Base-by-base conservation (phyloP, 2,329 filamentous ascomycete genomes). In the Phaeosphaeriaceae sp. region DNA sequence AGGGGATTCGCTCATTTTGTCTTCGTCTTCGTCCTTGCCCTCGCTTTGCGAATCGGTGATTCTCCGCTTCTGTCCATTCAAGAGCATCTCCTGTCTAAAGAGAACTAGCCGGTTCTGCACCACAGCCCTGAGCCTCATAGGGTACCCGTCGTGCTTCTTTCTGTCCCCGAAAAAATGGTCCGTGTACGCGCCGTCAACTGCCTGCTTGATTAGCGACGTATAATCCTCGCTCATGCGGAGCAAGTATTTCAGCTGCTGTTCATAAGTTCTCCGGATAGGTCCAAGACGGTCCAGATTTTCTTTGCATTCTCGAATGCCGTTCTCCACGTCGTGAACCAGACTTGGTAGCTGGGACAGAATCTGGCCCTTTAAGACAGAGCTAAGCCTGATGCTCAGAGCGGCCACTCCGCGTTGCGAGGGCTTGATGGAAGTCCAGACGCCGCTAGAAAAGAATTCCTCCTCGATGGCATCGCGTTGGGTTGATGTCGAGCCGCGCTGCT, bases 201-300 rank as follows among this genome's bases (percentile, higher is more conserved):
- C 81, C 1, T 78, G 78, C 56, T 75, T 80, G 15, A 82, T 67
- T 1, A 88, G 71, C 3, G 57, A 63, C 1, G 78, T 76, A 51
- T 84, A 86, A 0, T 53, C 52, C 0, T 64, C 48, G 80, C 75
- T 64, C 80, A 82, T 20, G 81, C 71, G 62, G 7, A 84, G 65
- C 1, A 88, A 73, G 48, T 83, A 83, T 0, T 71, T 67, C 0
- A 76, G 79, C 54, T 88, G 85, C 53, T 88, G 80, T 1, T 76
- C 58, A 0, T 76, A 17, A 0, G 79, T 84, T 1, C 66, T 70
- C 10, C 85, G 76, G 1, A 81, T 71, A 2, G 76, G 67, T 0
- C 88, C 87, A 0, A 90, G 76, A 2, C 72, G 71, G 0, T 77
- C 59, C 3, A 89, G 71, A 31, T 61, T 4, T 9, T 27, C 25